phyloP scores from a whole-genome alignment of 2,329 filamentous ascomycete species.

The Huntiella abstrusa region DNA sequence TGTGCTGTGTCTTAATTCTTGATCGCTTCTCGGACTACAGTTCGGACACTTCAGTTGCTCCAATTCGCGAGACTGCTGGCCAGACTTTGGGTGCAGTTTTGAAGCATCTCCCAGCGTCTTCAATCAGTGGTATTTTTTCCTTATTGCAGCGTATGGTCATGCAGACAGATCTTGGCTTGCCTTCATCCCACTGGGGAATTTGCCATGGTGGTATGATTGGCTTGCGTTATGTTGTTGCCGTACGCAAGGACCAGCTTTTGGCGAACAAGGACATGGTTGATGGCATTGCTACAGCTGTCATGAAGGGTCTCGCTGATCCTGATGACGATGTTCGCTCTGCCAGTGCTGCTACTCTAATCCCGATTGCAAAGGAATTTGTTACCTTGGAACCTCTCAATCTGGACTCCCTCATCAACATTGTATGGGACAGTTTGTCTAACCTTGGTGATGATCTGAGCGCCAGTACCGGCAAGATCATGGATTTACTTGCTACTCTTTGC shows the following conservation, averaged over 20 bases:
- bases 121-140: conserved; percentile 68
- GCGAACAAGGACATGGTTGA: conserved; percentile 75
- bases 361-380: conserved; percentile 90
- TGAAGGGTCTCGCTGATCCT: conserved; percentile 77
- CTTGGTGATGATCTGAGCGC: conserved; percentile 94
- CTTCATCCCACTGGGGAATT: conserved; percentile 71
- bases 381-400: conserved; percentile 61
- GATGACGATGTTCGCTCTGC: conserved; percentile 96
- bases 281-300: conserved; percentile 77
- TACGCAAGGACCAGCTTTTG: conserved; percentile 78
- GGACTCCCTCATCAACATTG: conserved; percentile 71
- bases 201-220: conserved; percentile 98
- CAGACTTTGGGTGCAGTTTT: conserved; percentile 82
- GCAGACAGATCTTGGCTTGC: conserved; percentile 61
- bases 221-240: conserved; percentile 81
- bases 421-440: conserved; percentile 93
- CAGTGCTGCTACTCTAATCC: conserved; percentile 90
- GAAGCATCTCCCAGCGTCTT: conserved; percentile 59
- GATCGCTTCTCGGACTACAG: conserved; percentile 97
- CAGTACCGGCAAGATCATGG: conserved; percentile 97
- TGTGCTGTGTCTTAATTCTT: conserved; percentile 91
- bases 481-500: conserved; percentile 85
- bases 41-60: conserved; percentile 89
- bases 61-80: conserved; percentile 85
- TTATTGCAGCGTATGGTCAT: conserved; percentile 81